Percentiles rank a stretch among this genome's conserved stretches.
These are phyloP conservation scores for Ustilago hordei DNA, from an alignment of 1,284 basidiomycete species.

Conservation along the genomic window DNA sequence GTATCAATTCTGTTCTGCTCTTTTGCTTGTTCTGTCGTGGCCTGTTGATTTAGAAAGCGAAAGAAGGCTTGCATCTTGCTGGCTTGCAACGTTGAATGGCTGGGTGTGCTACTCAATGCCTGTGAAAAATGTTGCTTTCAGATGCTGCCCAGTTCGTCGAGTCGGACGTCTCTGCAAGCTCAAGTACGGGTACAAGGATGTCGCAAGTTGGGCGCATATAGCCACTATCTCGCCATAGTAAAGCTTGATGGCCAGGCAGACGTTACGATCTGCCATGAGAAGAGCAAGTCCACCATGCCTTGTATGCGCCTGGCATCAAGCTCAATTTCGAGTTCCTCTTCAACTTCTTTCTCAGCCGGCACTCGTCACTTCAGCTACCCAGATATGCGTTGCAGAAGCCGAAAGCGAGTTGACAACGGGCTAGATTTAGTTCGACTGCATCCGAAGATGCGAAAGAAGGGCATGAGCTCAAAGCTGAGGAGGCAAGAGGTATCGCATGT, in stretches of 20 bases:
- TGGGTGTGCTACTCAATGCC: not conserved
- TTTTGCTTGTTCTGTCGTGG: not conserved
- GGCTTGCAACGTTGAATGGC: too few species aligned
- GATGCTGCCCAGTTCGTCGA: not conserved
- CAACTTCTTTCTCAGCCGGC: not conserved
- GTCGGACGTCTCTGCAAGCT: not conserved
- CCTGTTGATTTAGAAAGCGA: too few species aligned
- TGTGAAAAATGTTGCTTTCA: not conserved
- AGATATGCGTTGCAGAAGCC: not conserved
- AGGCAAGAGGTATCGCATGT: not conserved
- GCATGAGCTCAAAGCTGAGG: not conserved
- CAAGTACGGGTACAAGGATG: not conserved
- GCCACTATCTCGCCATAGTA: not conserved
- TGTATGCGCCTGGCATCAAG: not conserved
- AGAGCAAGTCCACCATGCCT: not conserved
- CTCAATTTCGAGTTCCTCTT: not conserved
- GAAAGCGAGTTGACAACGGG: not conserved
- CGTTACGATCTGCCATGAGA: not conserved
- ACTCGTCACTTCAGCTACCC: not conserved
- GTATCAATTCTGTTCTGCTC: not conserved
- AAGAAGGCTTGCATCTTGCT: not conserved
- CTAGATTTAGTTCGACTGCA: conserved; percentile 5
- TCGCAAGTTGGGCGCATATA: not conserved
- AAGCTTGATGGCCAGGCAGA: not conserved
- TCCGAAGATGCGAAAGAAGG: not conserved